A percentile compares a stretch with the other conserved stretches of the same genome.
Conservation (phyloP, 1,284 basidiomycete species). For the Thelephora terrestris region DNA sequence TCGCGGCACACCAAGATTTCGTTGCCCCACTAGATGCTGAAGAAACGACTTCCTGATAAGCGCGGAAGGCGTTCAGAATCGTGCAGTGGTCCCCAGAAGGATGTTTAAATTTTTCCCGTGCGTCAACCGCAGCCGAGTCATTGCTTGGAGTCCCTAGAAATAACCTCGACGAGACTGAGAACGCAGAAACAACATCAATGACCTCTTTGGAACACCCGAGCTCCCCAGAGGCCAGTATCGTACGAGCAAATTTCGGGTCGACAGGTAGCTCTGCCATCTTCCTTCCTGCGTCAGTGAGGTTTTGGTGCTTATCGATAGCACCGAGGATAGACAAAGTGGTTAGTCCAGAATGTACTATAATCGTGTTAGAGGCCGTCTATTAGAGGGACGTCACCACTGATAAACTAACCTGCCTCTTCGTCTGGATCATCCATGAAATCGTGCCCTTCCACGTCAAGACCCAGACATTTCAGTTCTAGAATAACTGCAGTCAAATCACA, state of each 20-base stretch:
- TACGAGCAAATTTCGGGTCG: constrained; percentile 73
- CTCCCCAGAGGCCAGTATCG: constrained; percentile 64
- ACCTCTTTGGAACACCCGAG: constrained; percentile 65
- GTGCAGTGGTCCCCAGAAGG: constrained; percentile 88
- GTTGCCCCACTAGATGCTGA: constrained; percentile 38
- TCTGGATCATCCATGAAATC: constrained; percentile 84
- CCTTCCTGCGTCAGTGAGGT: constrained; percentile 61
- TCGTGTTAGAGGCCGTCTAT: background rate
- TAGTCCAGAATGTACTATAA: constrained; percentile 56
- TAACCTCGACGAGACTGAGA: constrained; percentile 67
- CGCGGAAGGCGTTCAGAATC: constrained; percentile 73
- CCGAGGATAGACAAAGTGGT: constrained; percentile 68
- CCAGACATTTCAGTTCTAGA: constrained; percentile 77
- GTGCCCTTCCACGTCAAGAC: constrained; percentile 67
- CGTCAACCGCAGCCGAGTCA: constrained; percentile 60
- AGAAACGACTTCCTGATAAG: constrained; percentile 56
- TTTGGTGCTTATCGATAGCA: constrained; percentile 56
- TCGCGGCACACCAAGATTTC: constrained; percentile 72
- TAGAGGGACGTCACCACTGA: background rate
- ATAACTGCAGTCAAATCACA: constrained; percentile 77
- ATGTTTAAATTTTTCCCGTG: constrained; percentile 72
- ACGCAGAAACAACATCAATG: constrained; percentile 69
- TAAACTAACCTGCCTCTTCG: constrained; percentile 42
- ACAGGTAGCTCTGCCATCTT: constrained; percentile 80
- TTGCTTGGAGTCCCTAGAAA: constrained; percentile 65